phyloP scores from a whole-genome alignment of 768 basidiomycete species.

The Suillus plorans region DNA sequence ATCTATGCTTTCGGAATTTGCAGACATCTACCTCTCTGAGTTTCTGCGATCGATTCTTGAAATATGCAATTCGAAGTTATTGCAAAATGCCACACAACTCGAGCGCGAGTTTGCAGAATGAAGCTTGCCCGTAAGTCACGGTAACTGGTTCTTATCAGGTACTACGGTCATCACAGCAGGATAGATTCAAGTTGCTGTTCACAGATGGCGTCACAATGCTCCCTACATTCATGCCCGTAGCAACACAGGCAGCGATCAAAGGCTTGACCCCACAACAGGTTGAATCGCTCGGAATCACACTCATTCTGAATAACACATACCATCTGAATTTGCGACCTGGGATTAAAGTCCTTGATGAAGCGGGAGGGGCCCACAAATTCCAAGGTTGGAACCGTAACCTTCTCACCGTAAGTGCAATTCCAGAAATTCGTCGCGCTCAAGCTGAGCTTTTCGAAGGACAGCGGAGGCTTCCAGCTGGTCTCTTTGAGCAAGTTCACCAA shows the following conservation, averaged over 20 bases:
- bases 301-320: constrained; percentile 90
- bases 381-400: constrained; percentile 88
- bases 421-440: constrained; percentile 6
- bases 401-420: constrained; percentile 58
- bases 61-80: constrained; percentile 81
- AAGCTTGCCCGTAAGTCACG: constrained; percentile 76
- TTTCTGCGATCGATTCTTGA: neutral
- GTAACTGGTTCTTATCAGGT: constrained; percentile 8
- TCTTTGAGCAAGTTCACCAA: constrained; percentile 81
- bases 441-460: constrained; percentile 52
- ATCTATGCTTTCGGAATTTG: neutral
- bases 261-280: constrained; percentile 85
- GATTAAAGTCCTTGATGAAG: constrained; percentile 65
- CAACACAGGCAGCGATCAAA: constrained; percentile 91
- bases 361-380: constrained; percentile 86
- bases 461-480: constrained; percentile 88
- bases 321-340: constrained; percentile 88
- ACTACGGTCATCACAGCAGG: neutral
- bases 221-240: constrained; percentile 93
- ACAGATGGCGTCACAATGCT: constrained; percentile 79
- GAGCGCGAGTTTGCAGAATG: constrained; percentile 85
- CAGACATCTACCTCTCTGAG: neutral
- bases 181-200: constrained; percentile 6
- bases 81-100: constrained; percentile 78
- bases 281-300: constrained; percentile 75